These are phyloP conservation scores for Acacia confusa DNA, from an alignment of 306 rosid species.

Conservation along the genomic window DNA sequence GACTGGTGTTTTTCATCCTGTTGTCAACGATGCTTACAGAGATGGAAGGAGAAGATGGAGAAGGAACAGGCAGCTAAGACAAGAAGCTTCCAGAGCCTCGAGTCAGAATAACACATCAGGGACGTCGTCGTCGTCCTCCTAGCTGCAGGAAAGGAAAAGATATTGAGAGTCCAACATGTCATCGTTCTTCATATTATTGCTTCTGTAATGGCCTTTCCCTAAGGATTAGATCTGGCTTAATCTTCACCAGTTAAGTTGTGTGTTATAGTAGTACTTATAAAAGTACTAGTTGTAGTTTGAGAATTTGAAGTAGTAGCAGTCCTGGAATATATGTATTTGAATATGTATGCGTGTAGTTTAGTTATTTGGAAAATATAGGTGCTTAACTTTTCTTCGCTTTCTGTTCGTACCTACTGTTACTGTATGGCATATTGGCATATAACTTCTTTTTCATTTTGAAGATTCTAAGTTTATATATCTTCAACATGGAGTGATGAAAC, in stretches of 20 bases:
- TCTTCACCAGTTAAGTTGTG: background rate
- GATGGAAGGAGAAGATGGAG: background rate
- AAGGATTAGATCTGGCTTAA: no score
- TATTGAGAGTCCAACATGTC: background rate
- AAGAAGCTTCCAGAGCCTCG: background rate
- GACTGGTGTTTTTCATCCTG: slow-evolving; percentile 35
- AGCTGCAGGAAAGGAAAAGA: background rate
- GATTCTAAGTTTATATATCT: background rate
- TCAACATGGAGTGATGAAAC: background rate
- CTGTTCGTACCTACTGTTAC: background rate
- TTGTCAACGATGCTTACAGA: background rate
- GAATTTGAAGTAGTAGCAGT: background rate
- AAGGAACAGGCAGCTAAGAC: background rate
- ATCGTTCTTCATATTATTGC: background rate
- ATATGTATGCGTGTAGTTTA: background rate
- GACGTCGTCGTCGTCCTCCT: background rate
- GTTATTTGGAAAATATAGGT: background rate
- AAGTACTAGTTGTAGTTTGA: background rate
- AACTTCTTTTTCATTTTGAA: background rate
- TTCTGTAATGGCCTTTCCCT: slow-evolving; percentile 5
- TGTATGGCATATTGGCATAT: background rate
- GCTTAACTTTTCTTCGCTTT: background rate
- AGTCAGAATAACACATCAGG: background rate
- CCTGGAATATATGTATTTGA: background rate
- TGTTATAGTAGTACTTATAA: background rate